Conservation (phyloP, 2,329 filamentous ascomycete species). For the Hypomyces rosellus region DNA sequence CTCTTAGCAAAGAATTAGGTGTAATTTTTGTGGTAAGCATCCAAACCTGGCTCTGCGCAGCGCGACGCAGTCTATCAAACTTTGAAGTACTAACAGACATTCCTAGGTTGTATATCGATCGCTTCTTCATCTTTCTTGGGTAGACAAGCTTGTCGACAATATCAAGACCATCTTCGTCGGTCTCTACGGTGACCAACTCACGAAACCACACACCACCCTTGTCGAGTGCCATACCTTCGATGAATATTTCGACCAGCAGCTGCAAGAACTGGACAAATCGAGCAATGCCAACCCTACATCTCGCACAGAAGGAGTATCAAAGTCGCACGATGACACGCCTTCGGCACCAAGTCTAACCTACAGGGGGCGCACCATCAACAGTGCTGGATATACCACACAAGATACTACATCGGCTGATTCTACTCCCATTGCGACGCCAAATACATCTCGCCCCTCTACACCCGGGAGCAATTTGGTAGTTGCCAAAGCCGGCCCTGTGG, state of each 20-base stretch:
- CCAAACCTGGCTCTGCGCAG: not conserved
- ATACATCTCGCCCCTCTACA: constrained; percentile 72
- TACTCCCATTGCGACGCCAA: constrained; percentile 64
- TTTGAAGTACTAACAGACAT: constrained; percentile 15
- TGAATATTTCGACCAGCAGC: constrained; percentile 88
- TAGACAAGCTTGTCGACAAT: constrained; percentile 93
- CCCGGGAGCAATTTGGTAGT: constrained; percentile 62
- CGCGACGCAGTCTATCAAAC: constrained; percentile 2
- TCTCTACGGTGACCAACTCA: constrained; percentile 82
- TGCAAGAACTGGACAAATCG: constrained; percentile 68
- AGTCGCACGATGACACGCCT: constrained; percentile 17
- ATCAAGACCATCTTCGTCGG: constrained; percentile 88
- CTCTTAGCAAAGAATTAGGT: constrained; percentile 82
- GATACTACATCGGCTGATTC: constrained; percentile 54
- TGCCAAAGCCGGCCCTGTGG: constrained; percentile 66
- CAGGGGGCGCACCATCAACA: constrained; percentile 31
- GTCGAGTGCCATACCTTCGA: constrained; percentile 78
- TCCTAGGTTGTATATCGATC: constrained; percentile 92
- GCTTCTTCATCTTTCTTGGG: constrained; percentile 90
- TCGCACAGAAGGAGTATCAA: constrained; percentile 28
- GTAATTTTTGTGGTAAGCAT: constrained; percentile 80
- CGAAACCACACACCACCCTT: constrained; percentile 69
- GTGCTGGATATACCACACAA: constrained; percentile 20
- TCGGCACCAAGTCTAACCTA: constrained; percentile 35
- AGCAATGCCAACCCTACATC: constrained; percentile 28